Conservation (phyloP, 2,329 filamentous ascomycete genomes). For the Fusarium sp. region DNA sequence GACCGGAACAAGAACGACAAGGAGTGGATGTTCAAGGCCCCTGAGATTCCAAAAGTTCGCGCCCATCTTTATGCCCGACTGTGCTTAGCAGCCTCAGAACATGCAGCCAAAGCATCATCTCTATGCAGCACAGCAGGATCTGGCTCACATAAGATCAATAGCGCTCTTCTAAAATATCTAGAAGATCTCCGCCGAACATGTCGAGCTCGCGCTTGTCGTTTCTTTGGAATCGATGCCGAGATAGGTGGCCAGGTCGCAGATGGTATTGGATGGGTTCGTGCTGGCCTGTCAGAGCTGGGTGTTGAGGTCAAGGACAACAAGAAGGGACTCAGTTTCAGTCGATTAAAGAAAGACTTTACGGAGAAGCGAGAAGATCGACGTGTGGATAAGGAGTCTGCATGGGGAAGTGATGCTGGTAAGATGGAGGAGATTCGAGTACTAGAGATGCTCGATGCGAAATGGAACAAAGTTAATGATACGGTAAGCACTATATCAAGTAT, state of each 20-base stretch:
- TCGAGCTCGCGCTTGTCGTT: constrained; percentile 86
- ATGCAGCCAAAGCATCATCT: constrained; percentile 78
- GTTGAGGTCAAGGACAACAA: constrained; percentile 65
- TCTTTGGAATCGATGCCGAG: constrained; percentile 92
- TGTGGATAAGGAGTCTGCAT: constrained; percentile 77
- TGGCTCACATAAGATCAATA: constrained; percentile 66
- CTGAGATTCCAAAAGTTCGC: constrained; percentile 88
- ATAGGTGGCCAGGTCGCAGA: constrained; percentile 82
- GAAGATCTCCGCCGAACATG: constrained; percentile 80
- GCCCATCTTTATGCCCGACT: constrained; percentile 88
- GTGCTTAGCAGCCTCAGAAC: constrained; percentile 88
- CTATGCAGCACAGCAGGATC: constrained; percentile 57
- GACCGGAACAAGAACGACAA: constrained; percentile 84
- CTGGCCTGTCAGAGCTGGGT: constrained; percentile 80
- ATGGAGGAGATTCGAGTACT: constrained; percentile 87
- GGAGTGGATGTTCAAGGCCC: constrained; percentile 97
- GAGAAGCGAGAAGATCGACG: constrained; percentile 84
- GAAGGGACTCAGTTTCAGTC: constrained; percentile 68
- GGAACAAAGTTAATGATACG: constrained; percentile 93
- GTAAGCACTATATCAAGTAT: constrained; percentile 59
- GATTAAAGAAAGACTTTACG: constrained; percentile 77
- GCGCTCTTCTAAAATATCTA: constrained; percentile 77
- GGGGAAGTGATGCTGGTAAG: constrained; percentile 87
- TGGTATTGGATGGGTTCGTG: constrained; percentile 87
- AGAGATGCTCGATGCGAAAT: constrained; percentile 88